Evolutionary conservation across 768 basidiomycete genomes (phyloP), one percentile per base, ranked within the genome.

Genomic region (Suillus tomentosus): DNA sequence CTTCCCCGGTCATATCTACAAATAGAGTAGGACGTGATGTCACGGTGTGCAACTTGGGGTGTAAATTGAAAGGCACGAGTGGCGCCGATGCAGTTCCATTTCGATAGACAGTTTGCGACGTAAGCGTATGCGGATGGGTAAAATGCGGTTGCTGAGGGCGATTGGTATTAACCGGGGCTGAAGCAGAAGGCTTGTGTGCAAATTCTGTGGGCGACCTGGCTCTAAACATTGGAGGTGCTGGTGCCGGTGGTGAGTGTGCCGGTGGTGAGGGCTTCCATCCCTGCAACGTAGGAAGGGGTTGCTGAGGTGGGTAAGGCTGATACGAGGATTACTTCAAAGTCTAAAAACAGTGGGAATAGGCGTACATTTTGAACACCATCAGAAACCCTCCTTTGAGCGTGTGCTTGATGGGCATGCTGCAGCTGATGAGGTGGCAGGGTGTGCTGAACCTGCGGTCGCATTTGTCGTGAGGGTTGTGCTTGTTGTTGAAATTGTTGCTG

Each of bases 61-160:
- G 34, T n/a, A 36, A 13, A 13, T 27, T 11, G 17, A 42, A 39
- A 57, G 56, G 22, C 3, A 40, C 15, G 3, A 66, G 51, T 15
- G 60, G 42, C 10, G 62, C 69, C 24, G 69, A 61, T 42, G 37
- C 24, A 19, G 17, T 55, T 31, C 31, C 31, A 31, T 31, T 31
- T 24, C 42, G 66, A 22, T 61, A 54, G 17, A 66, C 63, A 7
- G 62, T 27, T 50, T 40, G 42, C 11, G 57, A 60, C 0, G 54
- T 3, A 50, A 40, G 56, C 31, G 34, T 19, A 24, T 22, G 45
- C 31, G 50, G 39, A 60, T 60, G 36, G n/a, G 27, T 56, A 19
- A 19, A 19, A 19, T 2, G 19, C 10, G 47, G 37, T 17, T 47
- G 64, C n/a, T 61, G 66, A 13, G 61, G 60, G 39, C 3, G 55